A percentile compares a stretch with the other conserved stretches of the same genome.
These are phyloP conservation scores for Suhomyces sp. DNA, from an alignment of 805 yeast species.

Conservation along the genomic window DNA sequence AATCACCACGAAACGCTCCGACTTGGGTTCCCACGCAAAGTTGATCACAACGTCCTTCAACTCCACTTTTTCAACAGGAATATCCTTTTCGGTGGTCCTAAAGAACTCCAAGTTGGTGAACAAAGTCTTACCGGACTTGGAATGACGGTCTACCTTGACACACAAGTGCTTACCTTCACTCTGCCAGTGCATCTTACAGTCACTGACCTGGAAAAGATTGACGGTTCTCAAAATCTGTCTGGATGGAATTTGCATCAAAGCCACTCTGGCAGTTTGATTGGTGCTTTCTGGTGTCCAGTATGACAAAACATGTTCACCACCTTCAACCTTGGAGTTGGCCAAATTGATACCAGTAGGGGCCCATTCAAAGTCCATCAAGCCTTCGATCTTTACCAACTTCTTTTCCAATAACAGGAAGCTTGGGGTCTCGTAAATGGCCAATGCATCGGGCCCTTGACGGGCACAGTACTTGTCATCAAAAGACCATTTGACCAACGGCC, in stretches of 20 bases:
- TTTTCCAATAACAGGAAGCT: slow-evolving; percentile 80
- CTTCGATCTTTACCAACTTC: slow-evolving; percentile 78
- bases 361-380: slow-evolving; percentile 88
- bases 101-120: slow-evolving; percentile 92
- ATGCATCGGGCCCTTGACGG: slow-evolving; percentile 88
- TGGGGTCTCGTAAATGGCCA: slow-evolving; percentile 83
- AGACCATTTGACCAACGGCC: slow-evolving; percentile 98
- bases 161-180: slow-evolving; percentile 77
- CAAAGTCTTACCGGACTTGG: slow-evolving; percentile 88
- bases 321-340: slow-evolving; percentile 51
- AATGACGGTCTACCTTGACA: slow-evolving; percentile 95
- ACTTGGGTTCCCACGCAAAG: slow-evolving; percentile 95
- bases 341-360: slow-evolving; percentile 84
- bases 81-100: slow-evolving; percentile 79
- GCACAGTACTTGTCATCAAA: slow-evolving; percentile 90
- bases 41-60: slow-evolving; percentile 82
- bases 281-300: slow-evolving; percentile 96
- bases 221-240: slow-evolving; percentile 83
- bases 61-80: slow-evolving; percentile 94
- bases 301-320: slow-evolving; percentile 66
- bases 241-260: slow-evolving; percentile 82
- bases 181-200: slow-evolving; percentile 93
- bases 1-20: slow-evolving; percentile 81
- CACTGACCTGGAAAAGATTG: slow-evolving; percentile 91
- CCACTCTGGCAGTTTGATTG: slow-evolving; percentile 93